Percentiles rank a stretch among this genome's conserved stretches.
phyloP scores from a whole-genome alignment of 2,329 filamentous ascomycete genomes.

The Aquanectria penicillioides region DNA sequence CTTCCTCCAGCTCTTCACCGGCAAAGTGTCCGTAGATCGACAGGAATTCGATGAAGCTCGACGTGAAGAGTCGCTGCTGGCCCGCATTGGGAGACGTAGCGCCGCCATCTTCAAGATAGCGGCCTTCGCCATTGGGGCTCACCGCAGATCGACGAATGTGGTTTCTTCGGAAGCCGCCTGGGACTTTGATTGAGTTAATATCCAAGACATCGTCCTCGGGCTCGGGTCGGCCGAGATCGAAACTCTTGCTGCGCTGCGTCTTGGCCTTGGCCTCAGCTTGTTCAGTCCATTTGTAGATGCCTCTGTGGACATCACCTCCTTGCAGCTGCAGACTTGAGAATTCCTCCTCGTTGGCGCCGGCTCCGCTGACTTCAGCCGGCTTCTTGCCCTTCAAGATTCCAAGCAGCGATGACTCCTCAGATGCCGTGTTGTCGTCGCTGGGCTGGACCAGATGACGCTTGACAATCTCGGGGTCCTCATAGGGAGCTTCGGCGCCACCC shows the following conservation, averaged over 20 bases:
- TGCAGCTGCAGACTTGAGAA: conserved; percentile 95
- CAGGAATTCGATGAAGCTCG: conserved; percentile 94
- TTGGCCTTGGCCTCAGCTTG: conserved; percentile 78
- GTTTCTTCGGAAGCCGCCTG: conserved; percentile 92
- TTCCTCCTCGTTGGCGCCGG: conserved; percentile 73
- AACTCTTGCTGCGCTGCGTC: conserved; percentile 86
- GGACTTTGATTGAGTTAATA: conserved; percentile 90
- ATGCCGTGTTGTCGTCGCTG: conserved; percentile 56
- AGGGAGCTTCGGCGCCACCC: conserved; percentile 64
- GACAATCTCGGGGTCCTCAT: conserved; percentile 91
- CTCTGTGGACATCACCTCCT: conserved; percentile 92
- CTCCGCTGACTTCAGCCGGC: conserved; percentile 49
- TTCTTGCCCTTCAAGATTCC: conserved; percentile 66
- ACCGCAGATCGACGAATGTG: conserved; percentile 81
- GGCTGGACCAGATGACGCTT: conserved; percentile 87
- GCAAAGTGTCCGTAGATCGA: conserved; percentile 97
- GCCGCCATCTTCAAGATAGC: conserved; percentile 46
- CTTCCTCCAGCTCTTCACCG: conserved; percentile 95
- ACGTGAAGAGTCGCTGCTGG: conserved; percentile 76
- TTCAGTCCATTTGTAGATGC: conserved; percentile 97
- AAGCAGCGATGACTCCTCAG: conserved; percentile 57
- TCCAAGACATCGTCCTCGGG: conserved; percentile 84
- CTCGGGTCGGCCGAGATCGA: conserved; percentile 78
- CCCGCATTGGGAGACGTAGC: conserved; percentile 46
- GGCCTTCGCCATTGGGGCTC: conserved; percentile 59